phyloP scores from a whole-genome alignment of 129 eudicot genomes.

The Artemisia tridentata region DNA sequence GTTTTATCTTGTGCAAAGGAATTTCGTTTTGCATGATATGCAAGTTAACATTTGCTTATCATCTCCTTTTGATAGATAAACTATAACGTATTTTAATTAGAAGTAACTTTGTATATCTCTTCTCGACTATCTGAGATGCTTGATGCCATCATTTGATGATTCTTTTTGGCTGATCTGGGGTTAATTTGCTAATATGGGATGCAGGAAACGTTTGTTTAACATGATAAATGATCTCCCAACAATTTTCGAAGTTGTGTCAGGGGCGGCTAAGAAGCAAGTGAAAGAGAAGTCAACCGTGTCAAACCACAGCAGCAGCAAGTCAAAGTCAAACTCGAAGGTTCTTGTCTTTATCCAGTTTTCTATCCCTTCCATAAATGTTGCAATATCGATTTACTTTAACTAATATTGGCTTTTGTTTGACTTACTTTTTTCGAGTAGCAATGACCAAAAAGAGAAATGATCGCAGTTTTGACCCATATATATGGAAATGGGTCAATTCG shows the following conservation, averaged over 20 bases:
- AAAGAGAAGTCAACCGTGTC: constrained; percentile 58
- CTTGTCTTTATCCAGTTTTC: not conserved
- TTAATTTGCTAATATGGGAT: constrained; percentile 1
- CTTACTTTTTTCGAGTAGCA: not conserved
- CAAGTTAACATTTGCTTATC: not conserved
- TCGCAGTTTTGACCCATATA: too few species aligned
- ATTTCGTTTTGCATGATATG: not conserved
- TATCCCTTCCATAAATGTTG: not conserved
- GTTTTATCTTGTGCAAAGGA: not conserved
- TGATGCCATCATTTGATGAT: not conserved
- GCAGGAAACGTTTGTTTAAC: constrained; percentile 59
- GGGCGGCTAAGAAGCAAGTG: constrained; percentile 53
- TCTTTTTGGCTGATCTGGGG: not conserved
- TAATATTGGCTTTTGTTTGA: not conserved
- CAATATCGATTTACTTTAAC: not conserved
- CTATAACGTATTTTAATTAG: not conserved
- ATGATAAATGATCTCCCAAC: constrained; percentile 65
- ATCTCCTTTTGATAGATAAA: not conserved
- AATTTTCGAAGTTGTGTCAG: constrained; percentile 55
- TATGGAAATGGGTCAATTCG: not conserved
- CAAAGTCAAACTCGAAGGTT: constrained; percentile 56
- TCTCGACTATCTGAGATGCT: not conserved
- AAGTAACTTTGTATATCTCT: not conserved
- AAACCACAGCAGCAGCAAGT: constrained; percentile 62
- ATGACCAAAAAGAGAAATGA: not conserved